Evolutionary conservation across 2,329 filamentous ascomycete genomes (phyloP).

Genomic region (Pyrenochaeta sp.): DNA sequence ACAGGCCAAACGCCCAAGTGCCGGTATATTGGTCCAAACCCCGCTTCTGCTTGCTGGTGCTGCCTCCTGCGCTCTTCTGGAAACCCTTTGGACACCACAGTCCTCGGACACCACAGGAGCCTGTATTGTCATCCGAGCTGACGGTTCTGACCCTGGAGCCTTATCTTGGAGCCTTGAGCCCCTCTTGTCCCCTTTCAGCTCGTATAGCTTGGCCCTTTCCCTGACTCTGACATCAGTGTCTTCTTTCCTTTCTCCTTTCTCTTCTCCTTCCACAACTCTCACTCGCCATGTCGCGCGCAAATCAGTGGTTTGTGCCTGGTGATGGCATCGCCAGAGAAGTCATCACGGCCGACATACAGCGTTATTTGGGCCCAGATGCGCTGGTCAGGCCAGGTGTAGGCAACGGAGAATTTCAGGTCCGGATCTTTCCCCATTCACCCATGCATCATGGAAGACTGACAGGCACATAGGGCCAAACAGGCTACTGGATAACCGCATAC

Average conservation of each 20-base stretch:
- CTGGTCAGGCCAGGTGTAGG: conserved; percentile 58
- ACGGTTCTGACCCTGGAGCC: conserved; percentile 25
- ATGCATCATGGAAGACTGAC: conserved; percentile 23
- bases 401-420: conserved; percentile 56
- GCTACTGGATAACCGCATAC: conserved; percentile 62
- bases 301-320: conserved; percentile 60
- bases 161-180: conserved; percentile 43
- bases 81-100: conserved; percentile 34
- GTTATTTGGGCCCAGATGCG: conserved; percentile 61
- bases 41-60: conserved; percentile 41
- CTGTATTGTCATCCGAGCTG: conserved; percentile 36
- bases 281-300: conserved; percentile 45
- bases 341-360: conserved; percentile 62
- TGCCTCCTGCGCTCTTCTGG: conserved; percentile 38
- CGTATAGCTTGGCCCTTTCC: conserved; percentile 44
- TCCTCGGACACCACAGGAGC: conserved; percentile 32
- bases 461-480: conserved; percentile 50
- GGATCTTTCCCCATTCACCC: conserved; percentile 23
- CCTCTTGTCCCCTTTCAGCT: conserved; percentile 41
- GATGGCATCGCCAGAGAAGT: conserved; percentile 62
- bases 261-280: conserved; percentile 25
- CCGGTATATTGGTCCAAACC: conserved; percentile 50
- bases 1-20: conserved; percentile 39
- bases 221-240: conserved; percentile 49
- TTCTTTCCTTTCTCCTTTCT: conserved; percentile 44